Conservation (phyloP, 1,284 basidiomycete species). For the Austroboletus novae-zelandiae region DNA sequence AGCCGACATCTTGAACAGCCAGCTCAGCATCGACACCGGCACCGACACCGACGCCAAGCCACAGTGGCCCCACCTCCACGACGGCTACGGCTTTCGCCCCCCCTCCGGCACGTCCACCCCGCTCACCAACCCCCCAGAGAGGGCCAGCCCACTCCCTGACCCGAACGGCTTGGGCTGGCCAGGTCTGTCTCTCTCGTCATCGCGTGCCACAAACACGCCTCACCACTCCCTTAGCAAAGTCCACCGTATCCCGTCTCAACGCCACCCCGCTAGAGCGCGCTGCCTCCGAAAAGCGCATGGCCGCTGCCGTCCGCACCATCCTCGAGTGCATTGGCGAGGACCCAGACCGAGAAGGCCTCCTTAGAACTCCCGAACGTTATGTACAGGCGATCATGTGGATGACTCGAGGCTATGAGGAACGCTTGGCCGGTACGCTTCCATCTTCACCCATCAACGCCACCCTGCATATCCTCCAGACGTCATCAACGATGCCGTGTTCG, state of each 20-base stretch:
- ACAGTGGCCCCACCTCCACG: no score
- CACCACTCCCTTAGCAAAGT: constrained; percentile 67
- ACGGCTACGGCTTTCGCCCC: constrained; percentile 81
- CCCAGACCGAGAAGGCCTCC: constrained; percentile 89
- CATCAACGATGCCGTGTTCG: constrained; percentile 98
- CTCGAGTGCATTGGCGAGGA: constrained; percentile 99
- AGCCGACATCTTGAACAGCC: no score
- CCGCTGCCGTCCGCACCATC: constrained; percentile 85
- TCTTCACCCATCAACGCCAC: constrained; percentile 12
- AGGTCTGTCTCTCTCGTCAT: constrained; percentile 48
- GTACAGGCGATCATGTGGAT: constrained; percentile 99
- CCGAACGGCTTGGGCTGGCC: constrained; percentile 93
- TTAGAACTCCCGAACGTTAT: constrained; percentile 92
- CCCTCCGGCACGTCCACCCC: constrained; percentile 69
- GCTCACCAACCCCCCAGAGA: constrained; percentile 31
- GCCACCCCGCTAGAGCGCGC: constrained; percentile 72
- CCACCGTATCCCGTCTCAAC: constrained; percentile 81
- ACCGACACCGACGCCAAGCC: no score
- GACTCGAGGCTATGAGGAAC: constrained; percentile 98
- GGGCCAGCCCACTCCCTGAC: constrained; percentile 63
- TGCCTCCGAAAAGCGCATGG: constrained; percentile 75
- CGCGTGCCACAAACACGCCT: not conserved
- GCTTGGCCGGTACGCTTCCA: constrained; percentile 65
- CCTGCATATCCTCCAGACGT: constrained; percentile 62
- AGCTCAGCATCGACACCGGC: no score